Evolutionary conservation across 148 eudicot species (phyloP).

Genomic region (Pharnaceum exiguum): DNA sequence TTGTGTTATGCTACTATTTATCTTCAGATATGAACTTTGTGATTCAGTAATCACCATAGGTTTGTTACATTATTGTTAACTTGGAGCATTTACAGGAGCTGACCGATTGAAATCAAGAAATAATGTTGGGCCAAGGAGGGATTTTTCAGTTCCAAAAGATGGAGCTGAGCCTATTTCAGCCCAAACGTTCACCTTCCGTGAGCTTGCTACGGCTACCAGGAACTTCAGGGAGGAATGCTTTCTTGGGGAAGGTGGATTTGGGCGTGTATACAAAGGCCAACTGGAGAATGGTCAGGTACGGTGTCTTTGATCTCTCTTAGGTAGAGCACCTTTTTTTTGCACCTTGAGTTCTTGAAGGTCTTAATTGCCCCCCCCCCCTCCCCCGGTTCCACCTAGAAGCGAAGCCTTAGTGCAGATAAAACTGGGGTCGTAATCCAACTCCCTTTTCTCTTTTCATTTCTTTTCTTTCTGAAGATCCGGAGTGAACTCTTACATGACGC

Average conservation of each 20-base stretch:
- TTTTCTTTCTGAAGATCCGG: too few species aligned
- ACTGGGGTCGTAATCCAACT: too few species aligned
- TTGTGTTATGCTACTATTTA: neutral
- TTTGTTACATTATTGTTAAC: neutral
- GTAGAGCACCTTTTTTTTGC: neutral
- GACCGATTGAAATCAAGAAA: slow-evolving; percentile 58
- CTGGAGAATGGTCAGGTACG: slow-evolving; percentile 69
- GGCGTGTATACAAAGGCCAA: slow-evolving; percentile 78
- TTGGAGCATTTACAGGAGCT: slow-evolving; percentile 47
- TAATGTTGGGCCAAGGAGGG: slow-evolving; percentile 46
- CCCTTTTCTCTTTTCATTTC: too few species aligned
- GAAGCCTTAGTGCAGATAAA: too few species aligned
- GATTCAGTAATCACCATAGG: neutral
- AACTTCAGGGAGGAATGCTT: slow-evolving; percentile 75
- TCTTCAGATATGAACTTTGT: neutral
- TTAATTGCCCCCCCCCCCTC: too few species aligned
- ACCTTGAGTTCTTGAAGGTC: too few species aligned
- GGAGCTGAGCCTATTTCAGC: slow-evolving; percentile 52
- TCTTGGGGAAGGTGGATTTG: slow-evolving; percentile 96
- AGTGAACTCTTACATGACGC: too few species aligned
- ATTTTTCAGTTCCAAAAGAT: slow-evolving; percentile 40
- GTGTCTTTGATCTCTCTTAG: neutral
- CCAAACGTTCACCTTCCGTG: slow-evolving; percentile 81
- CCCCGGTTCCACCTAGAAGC: too few species aligned
- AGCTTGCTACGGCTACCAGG: slow-evolving; percentile 78